Evolutionary conservation across 768 basidiomycete genomes (phyloP).

Genomic region (Collybiopsis confluens): DNA sequence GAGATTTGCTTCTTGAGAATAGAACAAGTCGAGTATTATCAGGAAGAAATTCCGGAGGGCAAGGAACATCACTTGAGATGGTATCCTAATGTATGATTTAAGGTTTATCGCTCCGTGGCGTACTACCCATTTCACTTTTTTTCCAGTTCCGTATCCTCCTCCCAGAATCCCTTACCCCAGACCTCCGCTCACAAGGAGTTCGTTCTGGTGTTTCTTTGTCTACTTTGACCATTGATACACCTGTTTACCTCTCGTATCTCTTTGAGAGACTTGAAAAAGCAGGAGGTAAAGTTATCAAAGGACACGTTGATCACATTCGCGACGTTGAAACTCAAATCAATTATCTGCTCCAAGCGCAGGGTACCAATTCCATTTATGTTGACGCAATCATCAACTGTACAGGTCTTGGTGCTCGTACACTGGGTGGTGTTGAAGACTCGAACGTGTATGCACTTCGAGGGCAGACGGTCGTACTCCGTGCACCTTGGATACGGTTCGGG

Average conservation of each 20-base stretch:
- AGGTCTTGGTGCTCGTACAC: conserved; percentile 41
- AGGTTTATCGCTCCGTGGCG: neutral
- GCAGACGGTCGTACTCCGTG: conserved; percentile 55
- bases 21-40: conserved; percentile 42
- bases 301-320: conserved; percentile 52
- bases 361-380: conserved; percentile 6
- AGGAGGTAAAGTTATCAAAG: conserved; percentile 51
- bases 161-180: conserved; percentile 34
- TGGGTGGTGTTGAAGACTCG: conserved; percentile 59
- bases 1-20: conserved; percentile 46
- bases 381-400: conserved; percentile 16
- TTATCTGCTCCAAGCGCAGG: conserved; percentile 13
- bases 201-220: conserved; percentile 47
- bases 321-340: conserved; percentile 46
- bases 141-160: conserved; percentile 29
- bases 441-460: conserved; percentile 58
- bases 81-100: conserved; percentile 30
- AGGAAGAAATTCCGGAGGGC: conserved; percentile 1
- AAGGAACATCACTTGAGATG: conserved; percentile 28
- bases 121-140: neutral
- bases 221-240: conserved; percentile 61
- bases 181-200: conserved; percentile 18
- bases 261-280: conserved; percentile 46
- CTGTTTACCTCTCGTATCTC: conserved; percentile 62
- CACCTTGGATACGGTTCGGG: conserved; percentile 34